Evolutionary conservation across 1,139 yeast genomes (phyloP), one percentile per base, ranked within the genome.

Genomic region (Geotrichum reessii): DNA sequence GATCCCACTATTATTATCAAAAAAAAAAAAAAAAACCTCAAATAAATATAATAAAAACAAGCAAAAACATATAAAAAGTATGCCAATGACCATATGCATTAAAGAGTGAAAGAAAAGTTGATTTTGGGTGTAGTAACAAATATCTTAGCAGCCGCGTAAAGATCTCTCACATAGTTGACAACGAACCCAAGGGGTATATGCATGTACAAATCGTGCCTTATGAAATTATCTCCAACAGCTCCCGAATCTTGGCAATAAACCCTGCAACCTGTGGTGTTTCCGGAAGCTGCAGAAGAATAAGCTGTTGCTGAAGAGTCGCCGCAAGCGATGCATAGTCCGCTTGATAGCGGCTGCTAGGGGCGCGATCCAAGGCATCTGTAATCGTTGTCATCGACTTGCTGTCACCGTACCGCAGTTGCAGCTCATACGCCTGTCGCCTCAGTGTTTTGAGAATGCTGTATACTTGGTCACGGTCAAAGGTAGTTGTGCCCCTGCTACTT

Each of bases 391-490:
- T 52, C 2, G 53, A 47, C 44, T 25, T 47, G 25, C 53, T 56
- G 44, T 47, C 53, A 33, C 51, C 58, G 40, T 56, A 51, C 17
- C 54, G 19, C n/a, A 33, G 21, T n/a, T 40, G 50, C 6, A 56
- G 31, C 7, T 51, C 55, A 12, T 51, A 50, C 28, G 58, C 33
- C n/a, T 14, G 44, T 31, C 55, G 51, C 9, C 28, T 24, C 27
- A 56, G 48, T 3, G 24, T 22, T 14, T 47, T 47, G 3, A 56
- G 47, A 8, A n/a, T 22, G 4, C 42, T 6, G 8, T 50, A 8
- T 2, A 52, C 56, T 31, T 52, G 52, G 44, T 56, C 59, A 17
- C 44, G 42, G 33, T 56, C 55, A 52, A 56, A 51, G 12, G 50
- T 31, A 11, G 37, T 31, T 12, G n/a, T 4, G 37, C 14, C 37